A percentile compares a stretch with the other conserved stretches of the same genome.
Evolutionary conservation across 768 basidiomycete species (phyloP).

Genomic region (Lactarius sp.): DNA sequence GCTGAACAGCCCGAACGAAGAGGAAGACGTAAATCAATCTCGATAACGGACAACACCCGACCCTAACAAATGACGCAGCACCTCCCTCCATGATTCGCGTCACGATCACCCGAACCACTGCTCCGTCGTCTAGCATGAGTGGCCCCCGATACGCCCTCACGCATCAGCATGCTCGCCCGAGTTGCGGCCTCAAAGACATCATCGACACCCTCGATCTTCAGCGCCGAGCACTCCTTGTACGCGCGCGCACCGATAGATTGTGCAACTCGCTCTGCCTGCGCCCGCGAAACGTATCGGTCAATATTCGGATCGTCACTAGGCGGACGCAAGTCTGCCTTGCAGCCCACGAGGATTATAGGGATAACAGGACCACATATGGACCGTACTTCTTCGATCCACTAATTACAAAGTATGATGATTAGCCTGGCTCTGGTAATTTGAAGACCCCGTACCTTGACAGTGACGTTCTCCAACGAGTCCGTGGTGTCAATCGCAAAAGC

Average conservation of each 20-base stretch:
- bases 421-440: background rate
- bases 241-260: slow-evolving; percentile 81
- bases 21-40: slow-evolving; percentile 13
- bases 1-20: background rate
- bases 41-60: slow-evolving; percentile 5
- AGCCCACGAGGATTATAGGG: slow-evolving; percentile 93
- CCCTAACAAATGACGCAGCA: slow-evolving; percentile 25
- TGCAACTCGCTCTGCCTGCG: slow-evolving; percentile 79
- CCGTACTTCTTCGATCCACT: slow-evolving; percentile 99
- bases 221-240: slow-evolving; percentile 92
- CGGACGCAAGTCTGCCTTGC: slow-evolving; percentile 90
- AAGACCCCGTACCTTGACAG: slow-evolving; percentile 62
- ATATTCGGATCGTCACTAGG: slow-evolving; percentile 43
- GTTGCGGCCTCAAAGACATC: slow-evolving; percentile 98
- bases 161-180: slow-evolving; percentile 91
- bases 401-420: background rate
- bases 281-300: slow-evolving; percentile 62
- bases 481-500: slow-evolving; percentile 95
- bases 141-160: slow-evolving; percentile 66
- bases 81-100: slow-evolving; percentile 11
- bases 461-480: slow-evolving; percentile 94
- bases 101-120: slow-evolving; percentile 23
- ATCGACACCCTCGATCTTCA: slow-evolving; percentile 90
- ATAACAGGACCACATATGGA: slow-evolving; percentile 90
- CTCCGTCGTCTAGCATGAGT: slow-evolving; percentile 36